Base-by-base conservation (phyloP, 768 basidiomycete genomes). In the Candolleomyces aberdarensis region DNA sequence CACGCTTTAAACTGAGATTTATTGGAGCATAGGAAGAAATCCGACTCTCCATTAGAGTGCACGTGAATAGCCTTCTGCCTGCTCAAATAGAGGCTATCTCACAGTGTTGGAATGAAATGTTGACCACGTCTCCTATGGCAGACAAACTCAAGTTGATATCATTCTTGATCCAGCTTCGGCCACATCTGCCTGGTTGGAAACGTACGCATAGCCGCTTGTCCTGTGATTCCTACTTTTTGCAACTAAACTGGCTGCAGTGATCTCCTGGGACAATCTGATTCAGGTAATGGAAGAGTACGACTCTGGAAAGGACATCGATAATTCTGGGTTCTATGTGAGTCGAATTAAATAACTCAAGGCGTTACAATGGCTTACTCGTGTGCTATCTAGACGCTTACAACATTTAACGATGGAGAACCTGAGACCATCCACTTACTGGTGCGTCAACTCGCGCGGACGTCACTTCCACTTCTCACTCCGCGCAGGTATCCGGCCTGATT, bases 161-260 rank as follows among this genome's bases (percentile, higher is more conserved):
- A 9, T 92, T 91, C 71, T 74, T 91, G 17, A 78, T 84, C 32
- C 88, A 87, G 65, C 78, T 92, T 31, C 84, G 78, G n/a, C 77
- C 87, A 0, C 82, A 88, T 71, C 87, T 91, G 70, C 81, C 87
- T 17, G 70, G 64, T 14, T 92, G 90, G 90, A 76, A 77, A 80
- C 78, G 89, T 89, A 64, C 56, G 71, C 47, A 36, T 58, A 32
- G 14, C 13, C 7, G 11, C 15, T 59, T 32, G 36, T 44, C n/a
- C 58, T 41, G 20, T 31, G 4, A 29, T 26, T 10, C 29, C 36
- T 22, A 6, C 50, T 36, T 17, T 60, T 29, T 46, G 15, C 51
- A 41, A 20, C 31, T 13, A 20, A 29, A 19, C 63, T 22, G 15
- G 20, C 17, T 26, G 9, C 59, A 91, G 89, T 89, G 40, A 69